Base-by-base conservation (phyloP, 2,329 filamentous ascomycete genomes). In the Ophiostoma sp. region DNA sequence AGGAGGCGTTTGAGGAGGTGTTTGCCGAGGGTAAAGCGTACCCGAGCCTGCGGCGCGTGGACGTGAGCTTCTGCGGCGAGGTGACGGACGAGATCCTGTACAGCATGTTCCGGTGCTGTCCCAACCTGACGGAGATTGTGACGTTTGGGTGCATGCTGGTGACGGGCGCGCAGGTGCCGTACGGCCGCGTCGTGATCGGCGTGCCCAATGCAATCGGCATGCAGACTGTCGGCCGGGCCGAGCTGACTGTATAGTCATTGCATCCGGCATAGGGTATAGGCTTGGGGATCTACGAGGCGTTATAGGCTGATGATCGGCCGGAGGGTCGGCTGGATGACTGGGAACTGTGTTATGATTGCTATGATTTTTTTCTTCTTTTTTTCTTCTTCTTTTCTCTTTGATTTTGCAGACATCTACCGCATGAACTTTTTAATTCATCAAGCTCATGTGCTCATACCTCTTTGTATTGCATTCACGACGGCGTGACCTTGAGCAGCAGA, bases 51-150 rank as follows among this genome's bases (percentile, higher is more conserved):
- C 81, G 82, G 72, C 86, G 90, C 71, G 81, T 97, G 62, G 93
- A 96, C 77, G 82, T 95, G 62, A 91, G 89, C 69, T 96, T 96
- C 78, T 90, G 88, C 74, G 87, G 88, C 70, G 81, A 86, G 39
- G 85, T 91, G 5, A 88, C 87, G 23, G 89, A 91, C 74, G 84
- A 86, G 68, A 80, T 91, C 0, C 80, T 91, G 3, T 86, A 86
- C 0, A 82, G 81, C 71, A 86, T 91, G 70, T 91, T 91, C 79
- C 82, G 85, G 27, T 80, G 82, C 67, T 91, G 89, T 73, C 89
- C 89, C 0, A 85, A 81, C 44, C 77, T 90, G 71, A 82, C 82
- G 73, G 83, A 85, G 75, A 77, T 89, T 67, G 87, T 87, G 67
- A 85, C 89, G 0, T 89, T 89, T 79, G 87, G 87, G 15, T 88